These are phyloP conservation scores for Olyra latifolia DNA, from an alignment of 176 grass and related monocot genomes.

Conservation along the genomic window DNA sequence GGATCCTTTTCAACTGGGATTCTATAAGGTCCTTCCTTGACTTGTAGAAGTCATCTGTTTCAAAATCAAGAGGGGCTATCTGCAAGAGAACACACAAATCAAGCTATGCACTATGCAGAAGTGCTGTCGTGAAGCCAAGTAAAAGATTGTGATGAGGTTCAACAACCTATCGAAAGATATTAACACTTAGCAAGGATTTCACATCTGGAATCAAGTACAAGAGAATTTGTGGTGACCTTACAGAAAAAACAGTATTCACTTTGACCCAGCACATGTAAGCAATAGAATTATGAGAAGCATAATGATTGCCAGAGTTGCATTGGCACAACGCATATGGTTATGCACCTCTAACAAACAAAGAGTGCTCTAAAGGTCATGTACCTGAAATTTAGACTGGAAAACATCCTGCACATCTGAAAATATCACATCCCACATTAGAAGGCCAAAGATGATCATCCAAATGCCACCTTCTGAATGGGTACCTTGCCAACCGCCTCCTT, in stretches of 20 bases:
- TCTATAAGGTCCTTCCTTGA: slow-evolving; percentile 74
- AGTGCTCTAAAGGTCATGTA: slow-evolving; percentile 17
- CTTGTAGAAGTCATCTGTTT: slow-evolving; percentile 81
- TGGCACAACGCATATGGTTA: neutral
- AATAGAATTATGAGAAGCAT: neutral
- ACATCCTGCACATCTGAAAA: slow-evolving; percentile 72
- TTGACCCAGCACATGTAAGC: neutral
- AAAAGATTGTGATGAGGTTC: neutral
- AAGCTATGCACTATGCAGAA: neutral
- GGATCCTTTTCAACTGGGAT: slow-evolving; percentile 66
- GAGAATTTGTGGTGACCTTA: neutral
- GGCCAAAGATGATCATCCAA: slow-evolving; percentile 93
- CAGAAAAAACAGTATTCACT: neutral
- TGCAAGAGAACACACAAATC: slow-evolving; percentile 32
- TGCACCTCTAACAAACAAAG: neutral
- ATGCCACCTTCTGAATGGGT: slow-evolving; percentile 88
- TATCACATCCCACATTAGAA: slow-evolving; percentile 96
- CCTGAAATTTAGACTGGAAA: slow-evolving; percentile 96
- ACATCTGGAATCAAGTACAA: slow-evolving; percentile 1
- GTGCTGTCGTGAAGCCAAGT: neutral
- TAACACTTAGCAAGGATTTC: neutral
- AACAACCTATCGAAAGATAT: slow-evolving; percentile 3
- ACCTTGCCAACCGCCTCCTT: slow-evolving; percentile 85
- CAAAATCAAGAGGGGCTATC: slow-evolving; percentile 78
- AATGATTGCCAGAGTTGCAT: neutral